Percentiles rank a stretch among this genome's conserved stretches.
These are phyloP conservation scores for Colletotrichum sp. DNA, from an alignment of 2,329 filamentous ascomycete genomes.

Conservation along the genomic window DNA sequence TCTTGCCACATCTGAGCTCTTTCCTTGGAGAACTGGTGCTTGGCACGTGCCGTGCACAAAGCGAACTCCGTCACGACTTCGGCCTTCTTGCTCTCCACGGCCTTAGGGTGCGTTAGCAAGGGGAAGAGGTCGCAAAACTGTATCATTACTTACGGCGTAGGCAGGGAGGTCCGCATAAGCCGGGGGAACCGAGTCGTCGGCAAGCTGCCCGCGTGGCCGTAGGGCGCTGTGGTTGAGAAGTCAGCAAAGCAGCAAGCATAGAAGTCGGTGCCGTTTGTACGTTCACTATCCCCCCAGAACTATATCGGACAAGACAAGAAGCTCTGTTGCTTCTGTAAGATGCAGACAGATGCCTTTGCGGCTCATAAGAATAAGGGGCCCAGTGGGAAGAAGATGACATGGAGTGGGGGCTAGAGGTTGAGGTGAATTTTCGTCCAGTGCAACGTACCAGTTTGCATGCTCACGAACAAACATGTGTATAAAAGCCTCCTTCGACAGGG, in stretches of 20 bases:
- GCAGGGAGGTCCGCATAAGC: fast-evolving
- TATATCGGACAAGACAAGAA: background rate
- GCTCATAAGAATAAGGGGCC: fast-evolving
- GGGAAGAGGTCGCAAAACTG: fast-evolving
- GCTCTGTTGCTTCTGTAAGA: fast-evolving
- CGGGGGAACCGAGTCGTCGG: background rate
- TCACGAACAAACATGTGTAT: background rate
- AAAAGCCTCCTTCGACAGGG: background rate
- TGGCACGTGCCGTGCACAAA: background rate
- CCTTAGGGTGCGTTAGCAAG: background rate
- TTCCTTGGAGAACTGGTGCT: background rate
- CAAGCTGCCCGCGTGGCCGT: background rate
- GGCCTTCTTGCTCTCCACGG: background rate
- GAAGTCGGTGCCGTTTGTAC: background rate
- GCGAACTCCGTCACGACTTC: background rate
- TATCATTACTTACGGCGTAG: background rate
- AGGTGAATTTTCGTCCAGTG: background rate
- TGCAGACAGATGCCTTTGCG: background rate
- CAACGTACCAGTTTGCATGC: background rate
- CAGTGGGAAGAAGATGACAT: background rate
- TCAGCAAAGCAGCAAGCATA: background rate
- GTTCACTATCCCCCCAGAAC: background rate
- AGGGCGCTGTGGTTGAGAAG: background rate
- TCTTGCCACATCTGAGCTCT: background rate
- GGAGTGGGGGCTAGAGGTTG: background rate